Conservation (phyloP, 1,139 yeast species). For the Kodamaea fungicola region DNA sequence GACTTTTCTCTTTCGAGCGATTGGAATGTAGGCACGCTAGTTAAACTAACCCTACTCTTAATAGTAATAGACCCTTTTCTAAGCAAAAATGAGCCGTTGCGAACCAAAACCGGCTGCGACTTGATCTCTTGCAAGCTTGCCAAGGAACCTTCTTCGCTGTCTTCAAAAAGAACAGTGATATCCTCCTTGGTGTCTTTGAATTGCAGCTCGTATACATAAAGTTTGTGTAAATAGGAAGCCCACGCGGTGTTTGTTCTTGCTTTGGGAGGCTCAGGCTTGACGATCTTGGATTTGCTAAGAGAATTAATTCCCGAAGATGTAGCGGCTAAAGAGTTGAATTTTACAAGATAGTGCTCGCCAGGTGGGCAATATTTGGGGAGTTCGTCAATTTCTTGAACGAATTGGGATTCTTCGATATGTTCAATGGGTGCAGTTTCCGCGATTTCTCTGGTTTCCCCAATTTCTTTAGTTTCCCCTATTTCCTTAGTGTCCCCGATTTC, state of each 20-base stretch:
- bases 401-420: no score
- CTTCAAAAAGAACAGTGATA: not conserved
- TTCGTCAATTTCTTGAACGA: not conserved
- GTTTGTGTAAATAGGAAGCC: conserved; percentile 21
- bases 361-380: conserved; percentile 18
- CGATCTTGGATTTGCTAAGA: no score
- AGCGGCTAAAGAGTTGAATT: conserved; percentile 4
- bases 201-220: conserved; percentile 15
- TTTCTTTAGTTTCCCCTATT: no score
- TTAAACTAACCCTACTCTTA: not conserved
- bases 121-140: not conserved
- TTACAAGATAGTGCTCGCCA: conserved; percentile 7
- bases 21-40: not conserved
- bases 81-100: not conserved
- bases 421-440: no score
- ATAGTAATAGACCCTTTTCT: conserved; percentile 1
- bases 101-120: not conserved
- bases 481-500: no score
- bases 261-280: conserved; percentile 18
- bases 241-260: conserved; percentile 23
- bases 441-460: no score
- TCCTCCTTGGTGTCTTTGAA: not conserved
- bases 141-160: conserved; percentile 1
- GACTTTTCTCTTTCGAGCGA: not conserved
- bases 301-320: not conserved